Evolutionary conservation across 208 protist genomes (phyloP).

Genomic region (Entamoeba nuttalli): DNA sequence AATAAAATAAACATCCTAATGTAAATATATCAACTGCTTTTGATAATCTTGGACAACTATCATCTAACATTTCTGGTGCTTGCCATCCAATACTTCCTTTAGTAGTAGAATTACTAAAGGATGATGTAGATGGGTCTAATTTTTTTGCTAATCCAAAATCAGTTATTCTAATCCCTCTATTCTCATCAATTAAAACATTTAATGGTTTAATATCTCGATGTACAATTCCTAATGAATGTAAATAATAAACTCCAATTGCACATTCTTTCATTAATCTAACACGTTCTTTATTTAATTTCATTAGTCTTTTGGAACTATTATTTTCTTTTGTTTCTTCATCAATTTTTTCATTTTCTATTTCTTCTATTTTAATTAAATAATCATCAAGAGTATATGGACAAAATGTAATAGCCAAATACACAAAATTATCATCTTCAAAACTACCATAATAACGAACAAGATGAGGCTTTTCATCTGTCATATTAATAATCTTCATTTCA

Average conservation of each 20-base stretch:
- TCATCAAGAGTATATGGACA: neutral
- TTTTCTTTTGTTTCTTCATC: no score
- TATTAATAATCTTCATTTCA: neutral
- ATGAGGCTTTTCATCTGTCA: neutral
- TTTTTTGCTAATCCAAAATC: constrained; percentile 66
- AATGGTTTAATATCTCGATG: constrained; percentile 50
- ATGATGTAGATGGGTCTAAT: neutral
- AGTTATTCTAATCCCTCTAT: constrained; percentile 68
- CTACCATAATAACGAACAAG: neutral
- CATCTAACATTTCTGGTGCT: neutral
- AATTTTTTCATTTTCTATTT: neutral
- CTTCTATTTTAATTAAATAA: neutral
- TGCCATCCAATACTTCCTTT: neutral
- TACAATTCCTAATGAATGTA: constrained; percentile 74
- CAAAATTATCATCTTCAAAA: neutral
- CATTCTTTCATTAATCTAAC: neutral
- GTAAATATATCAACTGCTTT: neutral
- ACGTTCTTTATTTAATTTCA: neutral
- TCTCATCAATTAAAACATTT: constrained; percentile 56
- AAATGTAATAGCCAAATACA: neutral
- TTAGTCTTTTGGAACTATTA: neutral
- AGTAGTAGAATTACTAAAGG: neutral
- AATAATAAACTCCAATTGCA: constrained; percentile 48
- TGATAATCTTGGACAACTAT: neutral
- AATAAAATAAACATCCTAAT: neutral